Evolutionary conservation across 192 early-diverging fungal genomes (phyloP).

Genomic region (Coemansia sp.): DNA sequence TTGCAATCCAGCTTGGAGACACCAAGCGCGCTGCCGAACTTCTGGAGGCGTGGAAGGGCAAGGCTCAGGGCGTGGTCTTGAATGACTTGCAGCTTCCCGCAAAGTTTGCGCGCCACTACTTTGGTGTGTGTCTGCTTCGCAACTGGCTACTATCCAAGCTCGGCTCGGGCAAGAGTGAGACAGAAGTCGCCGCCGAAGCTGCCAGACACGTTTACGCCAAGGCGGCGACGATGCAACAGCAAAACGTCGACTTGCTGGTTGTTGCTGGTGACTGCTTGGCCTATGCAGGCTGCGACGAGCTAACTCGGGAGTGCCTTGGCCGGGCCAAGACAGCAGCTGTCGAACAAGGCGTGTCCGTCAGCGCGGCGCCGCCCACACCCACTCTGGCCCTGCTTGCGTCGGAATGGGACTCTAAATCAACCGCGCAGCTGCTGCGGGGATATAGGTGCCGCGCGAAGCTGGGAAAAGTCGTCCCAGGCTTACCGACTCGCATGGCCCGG

Average conservation of each 20-base stretch:
- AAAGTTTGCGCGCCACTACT: slow-evolving; percentile 38
- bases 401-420: not conserved
- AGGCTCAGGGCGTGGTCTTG: slow-evolving; percentile 20
- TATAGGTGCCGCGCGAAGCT: slow-evolving; percentile 17
- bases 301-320: slow-evolving; percentile 19
- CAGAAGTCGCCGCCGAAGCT: slow-evolving; percentile 4
- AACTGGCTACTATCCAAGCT: slow-evolving; percentile 15
- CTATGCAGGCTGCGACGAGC: slow-evolving; percentile 23
- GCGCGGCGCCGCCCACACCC: slow-evolving; percentile 6
- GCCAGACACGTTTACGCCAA: slow-evolving; percentile 21
- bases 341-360: not conserved
- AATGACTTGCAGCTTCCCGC: slow-evolving; percentile 3
- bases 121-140: slow-evolving; percentile 32
- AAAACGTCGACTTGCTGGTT: slow-evolving; percentile 14
- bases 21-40: slow-evolving; percentile 13
- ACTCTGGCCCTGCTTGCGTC: slow-evolving; percentile 21
- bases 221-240: not conserved
- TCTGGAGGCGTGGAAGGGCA: slow-evolving; percentile 31
- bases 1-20: slow-evolving; percentile 31
- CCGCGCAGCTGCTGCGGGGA: slow-evolving; percentile 24
- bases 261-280: slow-evolving; percentile 38
- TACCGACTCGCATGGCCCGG: slow-evolving; percentile 28
- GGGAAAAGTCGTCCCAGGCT: slow-evolving; percentile 19
- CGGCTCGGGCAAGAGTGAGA: not conserved
- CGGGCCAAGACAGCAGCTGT: slow-evolving; percentile 4